A percentile compares a stretch with the other conserved stretches of the same genome.
Evolutionary conservation across 495 filamentous ascomycete species (phyloP).

Genomic region (Ascobolus immersus): DNA sequence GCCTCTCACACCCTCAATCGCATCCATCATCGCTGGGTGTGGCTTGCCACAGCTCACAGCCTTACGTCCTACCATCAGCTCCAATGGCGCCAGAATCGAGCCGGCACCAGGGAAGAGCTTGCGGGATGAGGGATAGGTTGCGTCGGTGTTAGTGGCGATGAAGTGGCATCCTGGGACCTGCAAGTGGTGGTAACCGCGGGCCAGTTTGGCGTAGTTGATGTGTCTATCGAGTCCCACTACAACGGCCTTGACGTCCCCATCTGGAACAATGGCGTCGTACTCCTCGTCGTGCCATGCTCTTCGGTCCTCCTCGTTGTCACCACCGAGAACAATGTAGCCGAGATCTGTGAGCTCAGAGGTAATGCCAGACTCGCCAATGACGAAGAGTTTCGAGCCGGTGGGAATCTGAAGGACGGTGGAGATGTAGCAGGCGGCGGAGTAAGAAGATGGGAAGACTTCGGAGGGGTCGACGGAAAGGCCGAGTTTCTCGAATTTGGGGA

Average conservation of each 20-base stretch:
- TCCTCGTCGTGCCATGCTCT: constrained; percentile 56
- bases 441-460: constrained; percentile 88
- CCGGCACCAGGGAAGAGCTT: constrained; percentile 82
- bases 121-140: constrained; percentile 53
- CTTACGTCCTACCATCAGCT: constrained; percentile 42
- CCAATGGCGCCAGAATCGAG: constrained; percentile 49
- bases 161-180: constrained; percentile 54
- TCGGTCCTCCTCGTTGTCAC: constrained; percentile 56
- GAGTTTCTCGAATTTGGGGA: constrained; percentile 24
- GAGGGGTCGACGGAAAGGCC: no score
- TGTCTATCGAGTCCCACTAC: constrained; percentile 78
- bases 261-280: constrained; percentile 52
- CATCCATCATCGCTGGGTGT: constrained; percentile 97
- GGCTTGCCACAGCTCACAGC: constrained; percentile 75
- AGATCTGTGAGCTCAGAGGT: constrained; percentile 64
- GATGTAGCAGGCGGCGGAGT: constrained; percentile 89
- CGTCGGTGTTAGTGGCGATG: constrained; percentile 79
- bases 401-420: constrained; percentile 65
- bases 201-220: constrained; percentile 76
- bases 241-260: constrained; percentile 71
- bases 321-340: constrained; percentile 56
- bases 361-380: constrained; percentile 75
- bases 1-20: constrained; percentile 80
- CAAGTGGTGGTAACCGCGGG: constrained; percentile 65
- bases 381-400: constrained; percentile 70